Evolutionary conservation across 2,329 filamentous ascomycete species (phyloP).

Genomic region (Alternaria sp.): DNA sequence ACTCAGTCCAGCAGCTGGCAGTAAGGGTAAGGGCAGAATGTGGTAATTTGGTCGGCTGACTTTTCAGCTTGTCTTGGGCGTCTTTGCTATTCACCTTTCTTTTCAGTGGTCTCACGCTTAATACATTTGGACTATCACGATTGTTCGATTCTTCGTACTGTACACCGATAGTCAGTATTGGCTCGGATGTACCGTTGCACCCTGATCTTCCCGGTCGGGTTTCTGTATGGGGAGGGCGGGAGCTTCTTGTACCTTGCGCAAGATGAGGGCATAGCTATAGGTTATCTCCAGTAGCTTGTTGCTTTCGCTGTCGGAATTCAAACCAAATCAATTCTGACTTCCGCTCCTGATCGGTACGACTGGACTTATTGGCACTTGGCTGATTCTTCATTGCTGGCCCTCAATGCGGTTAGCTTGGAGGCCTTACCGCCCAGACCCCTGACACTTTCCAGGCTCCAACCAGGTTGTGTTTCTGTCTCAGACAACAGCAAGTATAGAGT

Average conservation of each 20-base stretch:
- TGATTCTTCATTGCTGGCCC: neutral
- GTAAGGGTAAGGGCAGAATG: conserved; percentile 40
- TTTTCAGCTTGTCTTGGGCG: neutral
- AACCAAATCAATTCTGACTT: neutral
- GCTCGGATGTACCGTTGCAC: neutral
- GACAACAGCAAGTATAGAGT: neutral
- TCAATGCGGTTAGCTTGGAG: neutral
- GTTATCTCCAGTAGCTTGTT: neutral
- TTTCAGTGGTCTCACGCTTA: neutral
- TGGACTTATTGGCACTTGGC: conserved; percentile 1
- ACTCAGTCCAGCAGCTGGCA: conserved; percentile 29
- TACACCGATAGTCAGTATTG: neutral
- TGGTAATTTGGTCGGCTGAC: conserved; percentile 11
- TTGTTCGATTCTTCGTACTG: neutral
- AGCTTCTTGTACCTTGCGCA: neutral
- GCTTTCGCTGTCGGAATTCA: neutral
- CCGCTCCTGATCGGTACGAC: neutral
- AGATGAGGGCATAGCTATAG: neutral
- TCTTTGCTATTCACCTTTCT: neutral
- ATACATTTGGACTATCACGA: neutral
- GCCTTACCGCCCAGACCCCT: conserved; percentile 1
- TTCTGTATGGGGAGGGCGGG: neutral
- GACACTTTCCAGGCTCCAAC: conserved; percentile 1
- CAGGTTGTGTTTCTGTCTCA: neutral
- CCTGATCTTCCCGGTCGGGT: neutral